Evolutionary conservation across 139 green algal genomes (phyloP), one percentile per base, ranked within the genome.

Genomic region (Deuterostichococcus epilithicus): DNA sequence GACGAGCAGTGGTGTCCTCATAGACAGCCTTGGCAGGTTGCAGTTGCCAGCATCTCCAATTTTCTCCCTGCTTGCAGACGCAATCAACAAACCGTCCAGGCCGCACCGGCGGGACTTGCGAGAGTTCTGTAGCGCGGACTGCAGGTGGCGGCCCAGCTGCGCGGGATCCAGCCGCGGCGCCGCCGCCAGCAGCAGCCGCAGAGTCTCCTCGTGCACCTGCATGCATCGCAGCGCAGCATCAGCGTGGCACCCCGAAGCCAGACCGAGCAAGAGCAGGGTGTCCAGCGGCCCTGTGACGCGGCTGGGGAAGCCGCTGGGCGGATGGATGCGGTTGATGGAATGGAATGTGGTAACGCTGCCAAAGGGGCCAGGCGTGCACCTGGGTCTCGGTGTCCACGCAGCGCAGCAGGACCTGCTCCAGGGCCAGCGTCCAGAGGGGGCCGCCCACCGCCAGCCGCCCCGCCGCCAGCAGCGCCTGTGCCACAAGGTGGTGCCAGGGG

Each of bases 161-260:
- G 38, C 32, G 5, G 68, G 65, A 0, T 73, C 74, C 38, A 92
- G 81, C 69, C 84, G 70, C 1, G 79, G 77, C 23, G 84, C 78
- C 0, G 87, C 87, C 1, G 79, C 86, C 72, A 90, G 82, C 78
- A 95, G 80, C 78, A 95, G 80, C 28, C 86, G 86, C 78, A 95
- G 75, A 37, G 94, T 84, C 84, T 94, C 88, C 75, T 92, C 85
- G 47, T 95, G 90, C 69, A 88, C 86, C 85, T 94, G 80, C 20
- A 66, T 5, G 10, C 32, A 33, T 30, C 3, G 18, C 52, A 63
- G 52, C 18, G 3, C 8, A 74, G 10, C 39, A 26, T n/a, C 32
- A 25, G 58, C 13, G 23, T 34, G 4, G 10, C 34, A 60, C 10
- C 47, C 22, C 26, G 34, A 6, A 39, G 52, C 1, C 34, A 69